Evolutionary conservation across 257 asterid genomes (phyloP).

Genomic region (Cinchona pubescens): DNA sequence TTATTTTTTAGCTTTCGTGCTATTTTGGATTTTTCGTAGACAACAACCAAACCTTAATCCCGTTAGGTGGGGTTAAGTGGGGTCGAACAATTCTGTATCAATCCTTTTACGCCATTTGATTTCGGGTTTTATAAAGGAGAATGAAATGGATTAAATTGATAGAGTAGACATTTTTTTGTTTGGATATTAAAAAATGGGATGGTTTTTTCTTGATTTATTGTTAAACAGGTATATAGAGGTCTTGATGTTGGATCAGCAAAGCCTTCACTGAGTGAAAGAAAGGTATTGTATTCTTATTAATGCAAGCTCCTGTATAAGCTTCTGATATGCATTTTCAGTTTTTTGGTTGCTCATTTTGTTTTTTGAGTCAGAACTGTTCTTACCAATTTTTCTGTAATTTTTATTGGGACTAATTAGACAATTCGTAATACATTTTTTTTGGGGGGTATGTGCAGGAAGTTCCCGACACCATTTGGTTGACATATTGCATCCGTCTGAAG

Average conservation of each 20-base stretch:
- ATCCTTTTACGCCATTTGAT: too few relatives aligned
- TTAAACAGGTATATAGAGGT: constrained; percentile 73
- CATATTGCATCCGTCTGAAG: constrained; percentile 92
- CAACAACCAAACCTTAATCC: too few relatives aligned
- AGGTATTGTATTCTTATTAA: constrained; percentile 38
- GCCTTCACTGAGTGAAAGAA: constrained; percentile 65
- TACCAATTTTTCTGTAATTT: background rate
- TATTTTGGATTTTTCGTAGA: too few relatives aligned
- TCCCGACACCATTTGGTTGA: constrained; percentile 92
- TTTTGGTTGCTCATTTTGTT: background rate
- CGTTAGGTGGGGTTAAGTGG: too few relatives aligned
- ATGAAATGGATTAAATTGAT: background rate
- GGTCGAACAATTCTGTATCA: too few relatives aligned
- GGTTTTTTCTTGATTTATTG: background rate
- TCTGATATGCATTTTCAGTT: background rate
- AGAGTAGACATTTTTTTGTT: background rate
- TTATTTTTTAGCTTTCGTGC: background rate
- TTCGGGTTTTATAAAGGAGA: too few relatives aligned
- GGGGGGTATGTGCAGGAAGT: constrained; percentile 68
- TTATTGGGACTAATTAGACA: background rate
- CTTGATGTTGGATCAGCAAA: constrained; percentile 95
- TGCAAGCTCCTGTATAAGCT: background rate
- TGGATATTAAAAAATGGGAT: background rate
- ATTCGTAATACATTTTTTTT: too few relatives aligned
- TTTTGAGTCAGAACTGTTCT: background rate